Base-by-base conservation (phyloP, 2,329 filamentous ascomycete species). In the Sclerotinia trifoliorum region DNA sequence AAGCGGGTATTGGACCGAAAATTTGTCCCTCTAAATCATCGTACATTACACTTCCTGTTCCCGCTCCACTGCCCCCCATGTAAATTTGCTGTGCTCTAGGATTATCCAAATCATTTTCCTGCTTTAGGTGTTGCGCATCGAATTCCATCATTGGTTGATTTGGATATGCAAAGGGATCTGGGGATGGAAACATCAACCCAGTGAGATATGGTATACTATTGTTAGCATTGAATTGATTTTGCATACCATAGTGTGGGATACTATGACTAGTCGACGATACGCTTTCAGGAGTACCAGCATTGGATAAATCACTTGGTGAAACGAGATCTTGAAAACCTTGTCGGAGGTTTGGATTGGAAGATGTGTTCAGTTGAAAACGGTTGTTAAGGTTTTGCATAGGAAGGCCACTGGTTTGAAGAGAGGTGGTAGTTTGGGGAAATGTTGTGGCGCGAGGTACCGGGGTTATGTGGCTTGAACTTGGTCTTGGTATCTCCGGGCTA, bases 151-250 rank as follows among this genome's bases (percentile, higher is more conserved):
- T 86, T 0, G 90, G 88, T 72, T 92, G 90, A 74, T 90, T 92
- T 0, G 76, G 91, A 74, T 94, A 95, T 0, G 89, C 90, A 71
- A 94, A 90, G 0, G 91, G 90, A 74, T 94, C 91, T 46, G 86
- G 85, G 0, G 90, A 90, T 1, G 90, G 89, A 75, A 94, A 94
- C 89, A 94, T 93, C 80, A 94, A 87, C 4, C 88, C 87, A 69
- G 89, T 89, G 8, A 94, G 83, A 76, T 92, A 90, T 71, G 90
- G 86, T 21, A 93, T 63, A 10, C 71, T 71, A 48, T 72, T 70
- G 39, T 71, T 71, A 26, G 66, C 65, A 24, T 70, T 68, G 79
- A 80, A 72, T 82, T 79, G 73, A 76, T 82, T 58, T 48, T 68
- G 70, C 5, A 70, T 49, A 13, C 70, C 64, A 46, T 73, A 76